Conservation (phyloP, 306 rosid species). For the Ormosia semicastrata region DNA sequence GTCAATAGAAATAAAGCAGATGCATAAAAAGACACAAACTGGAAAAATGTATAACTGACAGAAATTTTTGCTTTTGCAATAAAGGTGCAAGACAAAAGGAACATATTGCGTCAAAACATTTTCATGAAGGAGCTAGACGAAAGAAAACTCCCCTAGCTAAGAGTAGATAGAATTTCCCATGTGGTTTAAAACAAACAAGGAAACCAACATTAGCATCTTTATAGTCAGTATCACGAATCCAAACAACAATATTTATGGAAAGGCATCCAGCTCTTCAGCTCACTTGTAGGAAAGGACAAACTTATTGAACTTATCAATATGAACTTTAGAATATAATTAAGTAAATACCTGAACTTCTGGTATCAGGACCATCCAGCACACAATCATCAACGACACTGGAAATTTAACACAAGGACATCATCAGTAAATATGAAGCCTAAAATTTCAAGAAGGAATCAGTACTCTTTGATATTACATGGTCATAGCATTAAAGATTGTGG, state of each 20-base stretch:
- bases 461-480: background rate
- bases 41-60: background rate
- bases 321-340: constrained; percentile 11
- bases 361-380: constrained; percentile 39
- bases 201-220: constrained; percentile 1
- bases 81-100: background rate
- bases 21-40: background rate
- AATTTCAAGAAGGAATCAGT: background rate
- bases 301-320: background rate
- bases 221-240: background rate
- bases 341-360: constrained; percentile 56
- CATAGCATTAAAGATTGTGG: background rate
- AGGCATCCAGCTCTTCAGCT: background rate
- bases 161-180: background rate
- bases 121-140: background rate
- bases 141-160: background rate
- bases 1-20: background rate
- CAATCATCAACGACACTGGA: constrained; percentile 71
- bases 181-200: background rate
- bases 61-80: background rate
- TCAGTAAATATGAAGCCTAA: constrained; percentile 11
- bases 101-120: background rate
- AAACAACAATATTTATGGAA: background rate
- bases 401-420: constrained; percentile 27
- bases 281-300: background rate